phyloP scores from a whole-genome alignment of 345 rosid species.

The Salix viminalis region DNA sequence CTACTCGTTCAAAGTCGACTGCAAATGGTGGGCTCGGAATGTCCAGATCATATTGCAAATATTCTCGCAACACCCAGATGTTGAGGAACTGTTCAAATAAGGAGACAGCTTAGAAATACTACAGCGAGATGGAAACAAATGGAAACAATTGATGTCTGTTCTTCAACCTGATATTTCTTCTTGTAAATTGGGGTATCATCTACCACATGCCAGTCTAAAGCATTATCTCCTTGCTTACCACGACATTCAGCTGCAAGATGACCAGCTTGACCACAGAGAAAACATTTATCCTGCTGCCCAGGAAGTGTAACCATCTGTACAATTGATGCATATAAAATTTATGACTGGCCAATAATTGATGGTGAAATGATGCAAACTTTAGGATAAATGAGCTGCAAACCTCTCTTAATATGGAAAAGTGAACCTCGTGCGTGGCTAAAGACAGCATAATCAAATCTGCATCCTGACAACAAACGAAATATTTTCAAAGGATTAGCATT shows the following conservation, averaged over 20 bases:
- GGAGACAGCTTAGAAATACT: neutral
- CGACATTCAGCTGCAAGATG: conserved; percentile 95
- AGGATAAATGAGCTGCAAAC: conserved; percentile 31
- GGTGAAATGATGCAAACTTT: conserved; percentile 9
- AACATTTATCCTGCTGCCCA: conserved; percentile 95
- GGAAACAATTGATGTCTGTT: conserved; percentile 4
- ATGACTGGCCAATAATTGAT: neutral
- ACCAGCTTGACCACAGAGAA: conserved; percentile 84
- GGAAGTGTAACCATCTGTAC: conserved; percentile 73
- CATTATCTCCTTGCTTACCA: conserved; percentile 48
- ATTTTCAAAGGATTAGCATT: neutral
- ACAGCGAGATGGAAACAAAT: neutral
- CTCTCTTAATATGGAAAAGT: conserved; percentile 97
- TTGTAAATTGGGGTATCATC: conserved; percentile 80
- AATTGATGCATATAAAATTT: conserved; percentile 1
- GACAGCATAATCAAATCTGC: conserved; percentile 98
- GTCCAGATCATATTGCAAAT: conserved; percentile 80
- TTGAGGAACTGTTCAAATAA: conserved; percentile 67
- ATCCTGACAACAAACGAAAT: conserved; percentile 51
- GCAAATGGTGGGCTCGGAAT: conserved; percentile 77
- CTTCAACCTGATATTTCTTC: conserved; percentile 93
- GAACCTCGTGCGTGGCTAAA: conserved; percentile 94
- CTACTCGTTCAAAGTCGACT: conserved; percentile 77
- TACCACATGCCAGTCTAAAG: conserved; percentile 37
- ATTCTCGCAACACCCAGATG: conserved; percentile 91